Evolutionary conservation across 129 eudicot genomes (phyloP).

Genomic region (Tanacetum coccineum): DNA sequence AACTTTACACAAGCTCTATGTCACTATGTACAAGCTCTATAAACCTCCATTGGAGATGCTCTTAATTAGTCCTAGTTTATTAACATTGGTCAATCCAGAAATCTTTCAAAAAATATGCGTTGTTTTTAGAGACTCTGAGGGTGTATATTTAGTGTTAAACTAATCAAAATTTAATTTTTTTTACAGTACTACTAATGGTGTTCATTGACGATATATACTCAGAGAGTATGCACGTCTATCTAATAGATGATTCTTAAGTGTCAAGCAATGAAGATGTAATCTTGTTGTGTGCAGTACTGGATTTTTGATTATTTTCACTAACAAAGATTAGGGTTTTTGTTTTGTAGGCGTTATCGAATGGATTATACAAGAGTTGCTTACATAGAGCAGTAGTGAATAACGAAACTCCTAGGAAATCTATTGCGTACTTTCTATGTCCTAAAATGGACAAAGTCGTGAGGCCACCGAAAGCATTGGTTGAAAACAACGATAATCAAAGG

Average conservation of each 20-base stretch:
- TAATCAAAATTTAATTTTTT: no score
- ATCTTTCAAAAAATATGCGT: no score
- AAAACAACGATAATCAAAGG: conserved; percentile 29
- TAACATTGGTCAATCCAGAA: no score
- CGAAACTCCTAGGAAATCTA: conserved; percentile 56
- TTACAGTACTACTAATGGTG: no score
- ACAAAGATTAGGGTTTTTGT: conserved; percentile 14
- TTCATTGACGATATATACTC: no score
- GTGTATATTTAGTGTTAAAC: no score
- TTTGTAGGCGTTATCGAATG: conserved; percentile 82
- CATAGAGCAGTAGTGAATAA: conserved; percentile 90
- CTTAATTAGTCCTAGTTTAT: no score
- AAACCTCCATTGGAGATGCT: no score
- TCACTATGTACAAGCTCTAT: no score
- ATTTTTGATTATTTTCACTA: conserved; percentile 12
- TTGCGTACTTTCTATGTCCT: conserved; percentile 85
- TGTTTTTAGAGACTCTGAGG: no score
- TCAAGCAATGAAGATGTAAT: not conserved
- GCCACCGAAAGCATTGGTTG: conserved; percentile 58
- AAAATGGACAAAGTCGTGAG: conserved; percentile 53
- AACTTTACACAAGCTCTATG: no score
- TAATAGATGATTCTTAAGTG: not conserved
- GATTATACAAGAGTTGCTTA: conserved; percentile 86
- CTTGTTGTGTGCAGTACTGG: not conserved
- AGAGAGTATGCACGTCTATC: not conserved